Evolutionary conservation across 495 filamentous ascomycete species (phyloP), one percentile per base, ranked within the genome.

Genomic region (Daldinia concentrica): DNA sequence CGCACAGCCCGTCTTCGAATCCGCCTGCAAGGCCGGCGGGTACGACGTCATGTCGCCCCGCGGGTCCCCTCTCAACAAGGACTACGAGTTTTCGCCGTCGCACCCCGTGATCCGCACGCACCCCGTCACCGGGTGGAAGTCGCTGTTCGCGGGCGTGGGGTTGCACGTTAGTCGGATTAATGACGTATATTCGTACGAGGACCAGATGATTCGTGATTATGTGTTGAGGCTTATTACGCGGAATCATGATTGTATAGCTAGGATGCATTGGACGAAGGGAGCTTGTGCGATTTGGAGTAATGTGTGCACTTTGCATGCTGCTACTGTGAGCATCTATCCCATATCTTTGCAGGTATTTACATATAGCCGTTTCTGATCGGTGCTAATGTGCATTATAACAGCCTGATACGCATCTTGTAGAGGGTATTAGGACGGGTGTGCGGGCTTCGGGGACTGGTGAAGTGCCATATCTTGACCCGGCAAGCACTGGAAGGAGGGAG

Each of bases 51-150:
- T 70, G 72, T 77, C 76, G 4, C 80, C 79, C 11, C 80, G 82
- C 32, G 82, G 81, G 29, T 78, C 74, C 1, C 80, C 82, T 2
- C 68, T 80, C 1, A 83, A 84, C 69, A 60, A 66, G 11, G 79
- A 73, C 41, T 78, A 76, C 69, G 71, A 76, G 34, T 82, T 84
- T 66, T 62, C 75, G 34, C 79, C 79, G 2, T 68, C 68, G 12
- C 82, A 85, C 65, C 83, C 82, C 43, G 79, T 84, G 11, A 67
- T 86, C 19, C 77, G 83, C 39, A 85, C 85, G 4, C 81, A 86
- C 62, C 83, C 82, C 0, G 79, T 84, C 2, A 86, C 85, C 0
- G 81, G 81, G 3, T 83, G 82, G 82, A 86, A 86, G 71, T 69
- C 77, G 12, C 52, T 86, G 15, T 85, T 83, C 65, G 81, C 80